These are phyloP conservation scores for Tolypocladium paradoxum DNA, from an alignment of 2,329 filamentous ascomycete genomes.

Conservation along the genomic window DNA sequence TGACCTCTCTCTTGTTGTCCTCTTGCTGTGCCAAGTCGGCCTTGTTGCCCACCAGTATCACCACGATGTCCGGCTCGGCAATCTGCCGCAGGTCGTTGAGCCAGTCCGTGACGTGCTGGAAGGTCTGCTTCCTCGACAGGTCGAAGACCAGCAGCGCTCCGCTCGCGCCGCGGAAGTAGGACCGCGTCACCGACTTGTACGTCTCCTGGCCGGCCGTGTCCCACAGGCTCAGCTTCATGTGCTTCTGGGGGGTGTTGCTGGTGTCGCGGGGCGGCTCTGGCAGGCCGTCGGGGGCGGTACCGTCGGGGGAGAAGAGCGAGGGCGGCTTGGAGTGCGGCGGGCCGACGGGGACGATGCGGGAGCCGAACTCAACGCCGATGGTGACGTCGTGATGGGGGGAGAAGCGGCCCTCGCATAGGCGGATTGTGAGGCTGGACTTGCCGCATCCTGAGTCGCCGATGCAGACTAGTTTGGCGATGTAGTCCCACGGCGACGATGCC, in stretches of 20 bases:
- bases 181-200: conserved; percentile 91
- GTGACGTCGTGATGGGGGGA: conserved; percentile 92
- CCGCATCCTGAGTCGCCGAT: conserved; percentile 94
- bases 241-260: conserved; percentile 41
- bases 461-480: conserved; percentile 97
- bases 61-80: conserved; percentile 89
- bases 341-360: conserved; percentile 81
- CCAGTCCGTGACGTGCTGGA: conserved; percentile 84
- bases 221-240: conserved; percentile 93
- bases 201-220: conserved; percentile 96
- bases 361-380: conserved; percentile 93
- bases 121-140: conserved; percentile 76
- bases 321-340: conserved; percentile 55
- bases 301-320: conserved; percentile 13
- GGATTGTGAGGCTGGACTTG: conserved; percentile 88
- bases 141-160: conserved; percentile 83
- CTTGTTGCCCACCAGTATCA: conserved; percentile 94
- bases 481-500: conserved; percentile 77
- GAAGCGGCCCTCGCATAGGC: conserved; percentile 93
- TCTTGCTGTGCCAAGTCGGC: conserved; percentile 57
- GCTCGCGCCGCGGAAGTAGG: conserved; percentile 75
- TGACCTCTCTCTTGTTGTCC: conserved; percentile 66
- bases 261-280: conserved; percentile 40
- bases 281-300: conserved; percentile 27
- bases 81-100: conserved; percentile 88